phyloP scores from a whole-genome alignment of 768 basidiomycete genomes.

The Nidularia pulvinata region DNA sequence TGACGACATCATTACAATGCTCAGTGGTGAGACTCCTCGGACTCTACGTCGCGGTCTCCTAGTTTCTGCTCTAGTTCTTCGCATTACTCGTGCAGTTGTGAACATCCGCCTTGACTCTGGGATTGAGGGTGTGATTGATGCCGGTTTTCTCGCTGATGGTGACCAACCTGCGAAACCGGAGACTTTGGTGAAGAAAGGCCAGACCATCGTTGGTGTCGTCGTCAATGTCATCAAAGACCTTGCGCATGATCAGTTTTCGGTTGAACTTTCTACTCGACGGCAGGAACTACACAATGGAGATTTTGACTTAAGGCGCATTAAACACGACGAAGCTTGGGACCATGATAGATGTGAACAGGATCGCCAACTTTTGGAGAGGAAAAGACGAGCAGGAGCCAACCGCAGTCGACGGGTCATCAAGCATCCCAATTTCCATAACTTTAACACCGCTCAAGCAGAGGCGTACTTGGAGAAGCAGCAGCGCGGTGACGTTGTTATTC shows the following conservation, averaged over 20 bases:
- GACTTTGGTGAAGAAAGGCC: conserved; percentile 70
- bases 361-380: conserved; percentile 70
- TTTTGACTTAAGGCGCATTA: conserved; percentile 56
- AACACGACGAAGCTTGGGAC: conserved; percentile 67
- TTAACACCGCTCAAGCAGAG: conserved; percentile 90
- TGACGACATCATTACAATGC: conserved; percentile 92
- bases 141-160: conserved; percentile 57
- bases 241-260: conserved; percentile 58
- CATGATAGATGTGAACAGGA: conserved; percentile 64
- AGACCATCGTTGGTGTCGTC: conserved; percentile 79
- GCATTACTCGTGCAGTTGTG: conserved; percentile 50
- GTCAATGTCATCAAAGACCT: conserved; percentile 68
- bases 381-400: conserved; percentile 84
- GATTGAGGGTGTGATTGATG: conserved; percentile 77
- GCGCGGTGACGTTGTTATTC: conserved; percentile 93
- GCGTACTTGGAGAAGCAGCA: conserved; percentile 87
- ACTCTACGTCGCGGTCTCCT: conserved; percentile 82
- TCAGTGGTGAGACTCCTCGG: conserved; percentile 85
- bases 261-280: conserved; percentile 75
- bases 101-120: conserved; percentile 90
- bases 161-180: conserved; percentile 28
- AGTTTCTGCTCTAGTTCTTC: conserved; percentile 71
- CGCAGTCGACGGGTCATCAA: conserved; percentile 86
- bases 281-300: conserved; percentile 65
- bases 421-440: conserved; percentile 97